Conservation (phyloP, 1,284 basidiomycete genomes). For the Sutorius eximius region DNA sequence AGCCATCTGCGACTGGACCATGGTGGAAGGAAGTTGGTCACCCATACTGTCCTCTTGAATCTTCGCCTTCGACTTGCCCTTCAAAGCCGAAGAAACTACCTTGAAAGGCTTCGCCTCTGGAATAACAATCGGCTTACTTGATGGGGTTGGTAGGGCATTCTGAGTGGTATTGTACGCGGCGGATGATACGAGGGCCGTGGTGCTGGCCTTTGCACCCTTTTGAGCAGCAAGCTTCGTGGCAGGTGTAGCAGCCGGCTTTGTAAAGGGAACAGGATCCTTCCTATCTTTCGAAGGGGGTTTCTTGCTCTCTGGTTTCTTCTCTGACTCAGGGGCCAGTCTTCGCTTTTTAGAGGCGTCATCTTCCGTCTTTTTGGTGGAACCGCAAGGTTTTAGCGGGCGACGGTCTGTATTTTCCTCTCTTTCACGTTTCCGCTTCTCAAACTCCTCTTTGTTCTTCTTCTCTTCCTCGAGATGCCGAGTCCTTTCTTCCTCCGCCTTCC, state of each 20-base stretch:
- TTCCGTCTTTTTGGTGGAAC: constrained; percentile 58
- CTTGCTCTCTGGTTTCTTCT: constrained; percentile 59
- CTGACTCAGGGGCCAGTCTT: constrained; percentile 51
- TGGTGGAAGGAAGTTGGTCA: constrained; percentile 53
- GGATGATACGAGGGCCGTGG: constrained; percentile 34
- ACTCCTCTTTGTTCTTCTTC: constrained; percentile 67
- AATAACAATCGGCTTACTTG: constrained; percentile 28
- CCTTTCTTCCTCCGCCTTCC: constrained; percentile 80
- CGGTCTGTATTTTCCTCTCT: constrained; percentile 74
- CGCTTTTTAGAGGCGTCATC: constrained; percentile 74
- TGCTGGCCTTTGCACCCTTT: constrained; percentile 21
- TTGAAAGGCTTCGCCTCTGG: constrained; percentile 39
- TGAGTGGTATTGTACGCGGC: constrained; percentile 36
- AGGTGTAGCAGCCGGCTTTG: constrained; percentile 41
- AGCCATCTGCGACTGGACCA: constrained; percentile 68
- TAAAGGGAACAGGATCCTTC: constrained; percentile 33
- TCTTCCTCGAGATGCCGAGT: constrained; percentile 62
- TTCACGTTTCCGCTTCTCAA: constrained; percentile 70
- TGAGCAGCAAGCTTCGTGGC: constrained; percentile 31
- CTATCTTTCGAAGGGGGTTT: constrained; percentile 52
- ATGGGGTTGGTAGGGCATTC: constrained; percentile 15
- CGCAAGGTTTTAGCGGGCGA: constrained; percentile 44
- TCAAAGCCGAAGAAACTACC: constrained; percentile 34
- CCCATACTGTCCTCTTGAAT: constrained; percentile 48
- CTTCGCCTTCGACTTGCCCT: constrained; percentile 52